Evolutionary conservation across 495 filamentous ascomycete genomes (phyloP).

Genomic region (Bacidia rubella): DNA sequence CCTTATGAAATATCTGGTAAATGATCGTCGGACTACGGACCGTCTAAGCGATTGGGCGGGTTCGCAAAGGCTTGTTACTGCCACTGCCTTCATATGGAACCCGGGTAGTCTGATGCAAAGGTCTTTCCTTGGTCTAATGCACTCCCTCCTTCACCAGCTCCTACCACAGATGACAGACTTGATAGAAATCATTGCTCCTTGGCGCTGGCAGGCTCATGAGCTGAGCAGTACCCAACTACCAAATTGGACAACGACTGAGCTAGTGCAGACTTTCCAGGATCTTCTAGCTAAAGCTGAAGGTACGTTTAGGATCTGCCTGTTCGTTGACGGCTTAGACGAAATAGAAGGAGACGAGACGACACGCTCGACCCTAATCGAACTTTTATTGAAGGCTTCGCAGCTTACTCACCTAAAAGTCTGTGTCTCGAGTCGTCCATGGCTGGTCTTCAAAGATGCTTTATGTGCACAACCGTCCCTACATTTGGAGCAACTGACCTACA

Average conservation of each 20-base stretch:
- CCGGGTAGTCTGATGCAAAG: constrained; percentile 25
- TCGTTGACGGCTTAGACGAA: constrained; percentile 39
- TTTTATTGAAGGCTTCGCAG: constrained; percentile 9
- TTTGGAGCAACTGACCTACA: constrained; percentile 5
- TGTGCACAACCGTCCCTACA: neutral
- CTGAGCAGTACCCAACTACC: neutral
- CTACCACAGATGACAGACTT: constrained; percentile 23
- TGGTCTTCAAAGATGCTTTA: constrained; percentile 30
- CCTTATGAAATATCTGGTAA: constrained; percentile 28
- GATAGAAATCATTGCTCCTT: constrained; percentile 8
- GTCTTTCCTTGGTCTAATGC: constrained; percentile 31
- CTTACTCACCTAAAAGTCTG: constrained; percentile 31
- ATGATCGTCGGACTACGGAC: constrained; percentile 1
- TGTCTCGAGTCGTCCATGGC: constrained; percentile 36
- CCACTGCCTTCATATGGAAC: constrained; percentile 30
- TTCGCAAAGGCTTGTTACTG: neutral
- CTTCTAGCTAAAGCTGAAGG: neutral
- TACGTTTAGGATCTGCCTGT: constrained; percentile 26
- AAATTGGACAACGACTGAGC: neutral
- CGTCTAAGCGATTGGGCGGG: neutral
- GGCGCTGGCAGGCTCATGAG: neutral
- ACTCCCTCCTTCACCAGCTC: constrained; percentile 28
- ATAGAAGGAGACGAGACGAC: constrained; percentile 10
- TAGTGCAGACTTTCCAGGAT: neutral
- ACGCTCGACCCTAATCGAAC: constrained; percentile 14